Evolutionary conservation across 2,329 filamentous ascomycete genomes (phyloP).

Genomic region (Diaporthe caulivora): DNA sequence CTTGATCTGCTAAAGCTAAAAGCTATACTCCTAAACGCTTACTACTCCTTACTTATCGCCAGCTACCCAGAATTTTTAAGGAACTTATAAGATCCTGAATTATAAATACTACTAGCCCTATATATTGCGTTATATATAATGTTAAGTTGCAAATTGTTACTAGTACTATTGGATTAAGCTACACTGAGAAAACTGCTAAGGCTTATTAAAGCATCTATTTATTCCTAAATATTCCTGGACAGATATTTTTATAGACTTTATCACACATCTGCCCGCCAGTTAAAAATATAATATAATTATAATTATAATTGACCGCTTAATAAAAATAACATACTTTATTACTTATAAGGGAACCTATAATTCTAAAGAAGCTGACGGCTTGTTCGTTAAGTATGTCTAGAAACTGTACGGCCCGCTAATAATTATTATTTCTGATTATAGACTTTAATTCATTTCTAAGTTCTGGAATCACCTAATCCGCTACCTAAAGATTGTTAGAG

Average conservation of each 20-base stretch:
- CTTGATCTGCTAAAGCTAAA: no score
- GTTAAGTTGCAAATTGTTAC: not conserved
- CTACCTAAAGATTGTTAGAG: no score
- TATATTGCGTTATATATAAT: not conserved
- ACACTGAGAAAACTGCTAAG: no score
- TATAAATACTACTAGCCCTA: not conserved
- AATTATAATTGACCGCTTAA: no score
- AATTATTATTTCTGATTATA: not conserved
- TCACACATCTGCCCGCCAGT: no score
- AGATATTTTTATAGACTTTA: not conserved
- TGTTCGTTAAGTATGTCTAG: not conserved
- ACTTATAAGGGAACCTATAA: conserved; percentile 1
- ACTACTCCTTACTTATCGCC: not conserved
- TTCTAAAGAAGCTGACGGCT: not conserved
- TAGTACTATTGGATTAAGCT: not conserved
- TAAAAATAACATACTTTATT: no score
- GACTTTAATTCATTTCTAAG: not conserved
- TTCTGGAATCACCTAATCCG: no score
- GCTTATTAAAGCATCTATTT: not conserved
- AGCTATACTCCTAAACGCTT: no score
- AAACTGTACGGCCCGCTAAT: not conserved
- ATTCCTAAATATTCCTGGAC: not conserved
- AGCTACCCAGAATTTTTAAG: not conserved
- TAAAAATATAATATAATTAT: no score
- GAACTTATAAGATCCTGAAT: no score